Evolutionary conservation across 768 basidiomycete genomes (phyloP).

Genomic region (Macrocybe gigantea): DNA sequence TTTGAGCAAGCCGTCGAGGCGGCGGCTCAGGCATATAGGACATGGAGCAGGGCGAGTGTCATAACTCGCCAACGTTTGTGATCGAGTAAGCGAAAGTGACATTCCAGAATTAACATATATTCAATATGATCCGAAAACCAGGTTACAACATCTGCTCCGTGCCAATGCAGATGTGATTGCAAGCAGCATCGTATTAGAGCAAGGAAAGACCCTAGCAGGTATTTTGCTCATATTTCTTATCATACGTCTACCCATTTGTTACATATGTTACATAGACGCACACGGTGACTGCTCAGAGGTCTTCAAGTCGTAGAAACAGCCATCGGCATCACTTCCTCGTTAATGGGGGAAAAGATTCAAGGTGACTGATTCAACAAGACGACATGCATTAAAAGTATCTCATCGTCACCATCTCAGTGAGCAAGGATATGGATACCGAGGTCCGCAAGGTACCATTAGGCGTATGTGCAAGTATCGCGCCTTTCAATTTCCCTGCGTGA

Average conservation of each 20-base stretch:
- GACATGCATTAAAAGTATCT: background rate
- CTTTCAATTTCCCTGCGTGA: slow-evolving; percentile 89
- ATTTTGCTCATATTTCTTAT: slow-evolving; percentile 7
- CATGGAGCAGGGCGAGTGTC: slow-evolving; percentile 84
- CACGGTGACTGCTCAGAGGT: slow-evolving; percentile 92
- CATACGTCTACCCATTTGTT: slow-evolving; percentile 1
- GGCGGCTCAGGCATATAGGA: slow-evolving; percentile 79
- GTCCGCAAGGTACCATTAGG: slow-evolving; percentile 81
- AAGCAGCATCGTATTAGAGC: slow-evolving; percentile 86
- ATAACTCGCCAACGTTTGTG: slow-evolving; percentile 84
- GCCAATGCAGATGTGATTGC: slow-evolving; percentile 84
- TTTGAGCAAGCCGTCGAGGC: slow-evolving; percentile 81
- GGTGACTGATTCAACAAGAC: slow-evolving; percentile 34
- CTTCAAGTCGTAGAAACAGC: slow-evolving; percentile 85
- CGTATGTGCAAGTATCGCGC: slow-evolving; percentile 81
- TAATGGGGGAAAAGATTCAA: slow-evolving; percentile 92
- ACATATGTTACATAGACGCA: slow-evolving; percentile 57
- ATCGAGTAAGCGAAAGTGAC: slow-evolving; percentile 59
- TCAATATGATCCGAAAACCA: slow-evolving; percentile 21
- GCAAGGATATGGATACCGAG: slow-evolving; percentile 95
- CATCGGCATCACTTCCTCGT: slow-evolving; percentile 70
- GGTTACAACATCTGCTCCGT: slow-evolving; percentile 83
- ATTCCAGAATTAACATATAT: background rate
- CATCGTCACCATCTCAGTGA: slow-evolving; percentile 40
- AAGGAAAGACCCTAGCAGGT: slow-evolving; percentile 92